Percentiles rank a stretch among this genome's conserved stretches.
Conservation (phyloP, 495 filamentous ascomycete genomes). For the Niebla homalea region DNA sequence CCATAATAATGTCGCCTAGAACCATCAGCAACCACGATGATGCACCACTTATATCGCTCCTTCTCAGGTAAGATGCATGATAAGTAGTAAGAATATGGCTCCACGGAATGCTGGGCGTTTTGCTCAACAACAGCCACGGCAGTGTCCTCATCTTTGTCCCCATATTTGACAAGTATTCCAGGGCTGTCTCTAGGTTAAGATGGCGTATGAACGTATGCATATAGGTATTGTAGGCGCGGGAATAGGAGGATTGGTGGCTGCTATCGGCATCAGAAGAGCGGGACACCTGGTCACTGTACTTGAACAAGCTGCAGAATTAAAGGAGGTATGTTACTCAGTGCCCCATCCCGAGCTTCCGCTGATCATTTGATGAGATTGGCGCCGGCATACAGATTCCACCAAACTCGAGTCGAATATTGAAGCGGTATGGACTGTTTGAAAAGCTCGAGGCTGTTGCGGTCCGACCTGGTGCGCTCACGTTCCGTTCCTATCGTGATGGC, state of each 20-base stretch:
- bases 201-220: conserved; percentile 16
- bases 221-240: conserved; percentile 38
- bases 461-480: conserved; percentile 38
- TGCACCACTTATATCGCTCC: no score
- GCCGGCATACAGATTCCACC: conserved; percentile 49
- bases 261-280: conserved; percentile 30
- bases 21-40: no score
- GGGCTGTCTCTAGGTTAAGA: background rate
- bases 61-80: no score
- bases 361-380: conserved; percentile 26
- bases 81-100: no score
- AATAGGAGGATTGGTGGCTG: conserved; percentile 36
- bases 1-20: no score
- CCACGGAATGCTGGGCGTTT: no score
- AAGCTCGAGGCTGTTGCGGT: conserved; percentile 34
- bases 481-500: conserved; percentile 46
- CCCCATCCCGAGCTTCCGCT: background rate
- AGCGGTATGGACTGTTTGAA: conserved; percentile 36
- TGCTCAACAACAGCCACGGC: no score
- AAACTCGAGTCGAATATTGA: conserved; percentile 38
- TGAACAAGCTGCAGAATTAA: conserved; percentile 30
- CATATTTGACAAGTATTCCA: no score
- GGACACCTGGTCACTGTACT: conserved; percentile 36
- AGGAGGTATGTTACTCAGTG: conserved; percentile 25
- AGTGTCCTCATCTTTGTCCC: no score